Conservation (phyloP, 768 basidiomycete genomes). For the Lyophyllum atratum region DNA sequence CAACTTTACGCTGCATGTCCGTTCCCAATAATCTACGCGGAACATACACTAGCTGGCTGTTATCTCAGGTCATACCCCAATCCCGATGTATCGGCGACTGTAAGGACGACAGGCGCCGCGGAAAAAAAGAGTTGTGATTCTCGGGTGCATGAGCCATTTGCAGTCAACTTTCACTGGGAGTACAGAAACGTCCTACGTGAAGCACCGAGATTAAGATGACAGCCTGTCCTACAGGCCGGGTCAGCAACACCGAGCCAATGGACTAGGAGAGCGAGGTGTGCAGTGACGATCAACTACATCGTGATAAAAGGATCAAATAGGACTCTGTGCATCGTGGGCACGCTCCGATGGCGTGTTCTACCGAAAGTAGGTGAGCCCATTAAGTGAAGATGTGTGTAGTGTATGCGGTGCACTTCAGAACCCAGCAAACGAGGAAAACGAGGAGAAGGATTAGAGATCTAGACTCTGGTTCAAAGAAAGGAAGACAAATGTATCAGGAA, state of each 20-base stretch:
- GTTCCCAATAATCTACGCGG: neutral
- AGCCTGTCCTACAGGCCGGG: neutral
- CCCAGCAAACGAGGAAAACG: neutral
- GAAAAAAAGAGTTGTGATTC: conserved; percentile 1
- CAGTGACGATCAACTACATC: conserved; percentile 10
- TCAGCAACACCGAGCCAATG: neutral
- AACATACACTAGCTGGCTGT: neutral
- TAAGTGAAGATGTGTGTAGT: neutral
- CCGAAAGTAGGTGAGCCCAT: neutral
- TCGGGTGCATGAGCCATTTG: conserved; percentile 1
- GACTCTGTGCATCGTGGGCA: neutral
- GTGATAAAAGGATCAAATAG: conserved; percentile 4
- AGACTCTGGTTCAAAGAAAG: too few species aligned
- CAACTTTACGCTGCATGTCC: neutral
- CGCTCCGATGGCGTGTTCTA: neutral
- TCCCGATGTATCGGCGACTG: conserved; percentile 11
- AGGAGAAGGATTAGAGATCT: too few species aligned
- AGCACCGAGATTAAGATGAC: conserved; percentile 6
- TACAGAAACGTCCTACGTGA: neutral
- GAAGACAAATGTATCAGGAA: too few species aligned
- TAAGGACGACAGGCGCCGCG: conserved; percentile 4
- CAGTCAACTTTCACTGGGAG: too few species aligned
- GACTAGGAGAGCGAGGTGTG: conserved; percentile 7
- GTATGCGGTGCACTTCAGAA: neutral
- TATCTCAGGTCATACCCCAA: too few species aligned